phyloP scores from a whole-genome alignment of 2,329 filamentous ascomycete genomes.

The Hymenoscyphus albidus region DNA sequence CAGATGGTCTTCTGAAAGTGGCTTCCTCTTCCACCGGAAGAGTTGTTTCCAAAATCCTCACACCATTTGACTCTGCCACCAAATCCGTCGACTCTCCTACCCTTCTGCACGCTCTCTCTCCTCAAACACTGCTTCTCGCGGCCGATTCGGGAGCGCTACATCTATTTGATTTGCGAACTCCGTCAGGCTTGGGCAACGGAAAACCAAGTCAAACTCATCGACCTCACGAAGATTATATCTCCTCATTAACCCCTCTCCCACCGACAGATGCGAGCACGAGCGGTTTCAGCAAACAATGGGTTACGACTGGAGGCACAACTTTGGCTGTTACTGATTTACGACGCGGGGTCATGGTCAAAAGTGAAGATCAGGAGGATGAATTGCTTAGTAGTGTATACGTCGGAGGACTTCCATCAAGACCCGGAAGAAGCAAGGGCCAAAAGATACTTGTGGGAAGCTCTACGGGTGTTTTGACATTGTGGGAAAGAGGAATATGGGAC shows the following conservation, averaged over 20 bases:
- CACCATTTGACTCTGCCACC: conserved; percentile 52
- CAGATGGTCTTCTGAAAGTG: conserved; percentile 53
- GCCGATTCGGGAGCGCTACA: conserved; percentile 89
- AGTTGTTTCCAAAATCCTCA: conserved; percentile 76
- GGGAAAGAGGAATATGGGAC: conserved; percentile 93
- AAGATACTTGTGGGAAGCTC: conserved; percentile 72
- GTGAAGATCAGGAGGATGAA: conserved; percentile 94
- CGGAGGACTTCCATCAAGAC: conserved; percentile 63
- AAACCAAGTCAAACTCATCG: conserved; percentile 75
- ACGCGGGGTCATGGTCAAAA: conserved; percentile 78
- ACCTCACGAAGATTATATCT: conserved; percentile 91
- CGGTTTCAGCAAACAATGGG: conserved; percentile 90
- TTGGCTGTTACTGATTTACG: conserved; percentile 86
- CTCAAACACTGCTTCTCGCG: conserved; percentile 81
- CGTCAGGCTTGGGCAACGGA: conserved; percentile 48
- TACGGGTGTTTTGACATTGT: conserved; percentile 80
- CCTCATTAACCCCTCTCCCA: conserved; percentile 79
- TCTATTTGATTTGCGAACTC: conserved; percentile 75
- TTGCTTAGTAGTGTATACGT: conserved; percentile 78
- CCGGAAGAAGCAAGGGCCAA: conserved; percentile 64
- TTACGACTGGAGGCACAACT: conserved; percentile 88
- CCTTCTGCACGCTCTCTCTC: conserved; percentile 77
- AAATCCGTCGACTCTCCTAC: conserved; percentile 63
- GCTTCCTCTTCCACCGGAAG: conserved; percentile 57
- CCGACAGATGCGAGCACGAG: conserved; percentile 77